phyloP scores from a whole-genome alignment of 2,329 filamentous ascomycete genomes.

The Cladophialophora carrionii region DNA sequence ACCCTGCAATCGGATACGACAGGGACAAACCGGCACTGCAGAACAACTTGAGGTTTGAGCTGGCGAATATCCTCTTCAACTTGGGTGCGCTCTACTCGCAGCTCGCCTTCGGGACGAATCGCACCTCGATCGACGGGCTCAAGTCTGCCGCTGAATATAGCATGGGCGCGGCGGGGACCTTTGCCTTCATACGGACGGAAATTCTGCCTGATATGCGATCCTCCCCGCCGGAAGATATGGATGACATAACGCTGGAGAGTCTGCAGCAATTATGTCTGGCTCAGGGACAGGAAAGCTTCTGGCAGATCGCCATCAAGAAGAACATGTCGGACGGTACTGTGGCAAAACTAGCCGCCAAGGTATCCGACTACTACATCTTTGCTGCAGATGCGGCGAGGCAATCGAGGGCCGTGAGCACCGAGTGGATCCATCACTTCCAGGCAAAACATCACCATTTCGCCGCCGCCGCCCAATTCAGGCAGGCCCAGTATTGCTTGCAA shows the following conservation, averaged over 20 bases:
- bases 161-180: conserved; percentile 80
- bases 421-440: conserved; percentile 97
- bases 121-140: conserved; percentile 76
- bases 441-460: conserved; percentile 98
- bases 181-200: conserved; percentile 73
- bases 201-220: conserved; percentile 82
- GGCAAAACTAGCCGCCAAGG: conserved; percentile 84
- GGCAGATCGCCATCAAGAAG: conserved; percentile 96
- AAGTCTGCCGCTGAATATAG: conserved; percentile 90
- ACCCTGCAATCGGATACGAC: conserved; percentile 89
- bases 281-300: conserved; percentile 96
- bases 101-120: conserved; percentile 78
- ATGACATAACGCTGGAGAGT: conserved; percentile 80
- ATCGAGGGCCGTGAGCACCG: conserved; percentile 84
- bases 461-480: conserved; percentile 88
- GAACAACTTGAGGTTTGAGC: conserved; percentile 75
- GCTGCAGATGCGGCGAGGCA: conserved; percentile 85
- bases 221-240: conserved; percentile 93
- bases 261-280: conserved; percentile 82
- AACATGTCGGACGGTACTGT: conserved; percentile 90
- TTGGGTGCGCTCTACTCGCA: conserved; percentile 92
- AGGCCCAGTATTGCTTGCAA: conserved; percentile 87
- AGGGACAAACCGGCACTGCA: conserved; percentile 59
- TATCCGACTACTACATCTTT: conserved; percentile 85
- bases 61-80: conserved; percentile 91